Percentiles rank a stretch among this genome's conserved stretches.
Evolutionary conservation across 176 grass and related monocot species (phyloP).

Genomic region (Carex myosuroides): DNA sequence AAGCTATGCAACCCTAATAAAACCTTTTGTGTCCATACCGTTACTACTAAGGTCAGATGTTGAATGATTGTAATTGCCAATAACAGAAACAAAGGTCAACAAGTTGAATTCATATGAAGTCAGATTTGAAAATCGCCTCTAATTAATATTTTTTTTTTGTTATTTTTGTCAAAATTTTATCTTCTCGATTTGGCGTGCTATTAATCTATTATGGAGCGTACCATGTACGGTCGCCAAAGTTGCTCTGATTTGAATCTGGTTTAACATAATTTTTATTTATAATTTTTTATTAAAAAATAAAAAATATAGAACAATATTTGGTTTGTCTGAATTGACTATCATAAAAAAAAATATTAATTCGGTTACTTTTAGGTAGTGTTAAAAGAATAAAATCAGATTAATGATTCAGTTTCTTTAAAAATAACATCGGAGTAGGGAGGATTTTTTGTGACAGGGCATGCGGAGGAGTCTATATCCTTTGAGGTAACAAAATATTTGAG

Average conservation of each 20-base stretch:
- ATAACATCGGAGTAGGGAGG: too few species aligned
- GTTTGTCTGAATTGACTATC: too few species aligned
- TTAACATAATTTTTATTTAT: too few species aligned
- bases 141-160: not conserved
- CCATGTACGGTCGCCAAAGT: not conserved
- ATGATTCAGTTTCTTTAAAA: too few species aligned
- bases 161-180: not conserved
- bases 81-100: not conserved
- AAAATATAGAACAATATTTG: too few species aligned
- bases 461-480: too few species aligned
- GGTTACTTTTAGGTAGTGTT: too few species aligned
- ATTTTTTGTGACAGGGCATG: too few species aligned
- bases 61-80: not conserved
- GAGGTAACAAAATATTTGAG: too few species aligned
- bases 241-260: not conserved
- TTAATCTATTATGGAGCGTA: not conserved
- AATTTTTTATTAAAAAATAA: too few species aligned
- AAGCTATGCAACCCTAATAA: not conserved
- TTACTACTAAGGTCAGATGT: not conserved
- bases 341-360: too few species aligned
- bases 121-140: not conserved
- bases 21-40: not conserved
- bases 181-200: not conserved
- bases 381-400: too few species aligned
- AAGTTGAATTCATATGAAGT: not conserved